Conservation (phyloP, 257 asterid genomes). For the Verbascum thapsus region DNA sequence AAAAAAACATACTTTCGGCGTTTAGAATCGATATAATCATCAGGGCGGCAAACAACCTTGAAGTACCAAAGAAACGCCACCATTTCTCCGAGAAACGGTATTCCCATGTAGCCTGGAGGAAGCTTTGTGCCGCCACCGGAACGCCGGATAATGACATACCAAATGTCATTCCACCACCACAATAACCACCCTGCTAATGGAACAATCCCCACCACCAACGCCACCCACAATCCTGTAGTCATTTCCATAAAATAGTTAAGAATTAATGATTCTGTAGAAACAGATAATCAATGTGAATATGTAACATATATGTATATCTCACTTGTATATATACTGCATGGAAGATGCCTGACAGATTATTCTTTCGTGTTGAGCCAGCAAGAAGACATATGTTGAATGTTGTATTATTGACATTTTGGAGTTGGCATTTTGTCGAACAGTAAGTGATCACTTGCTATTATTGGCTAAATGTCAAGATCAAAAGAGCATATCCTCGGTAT, state of each 20-base stretch:
- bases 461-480: too few relatives aligned
- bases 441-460: too few relatives aligned
- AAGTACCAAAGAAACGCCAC: conserved; percentile 53
- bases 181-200: conserved; percentile 32
- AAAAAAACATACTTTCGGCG: conserved; percentile 38
- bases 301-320: background rate
- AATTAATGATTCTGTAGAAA: too few relatives aligned
- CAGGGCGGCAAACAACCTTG: conserved; percentile 49
- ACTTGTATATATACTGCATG: too few relatives aligned
- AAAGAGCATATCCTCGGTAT: too few relatives aligned
- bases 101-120: conserved; percentile 64
- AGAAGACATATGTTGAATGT: too few relatives aligned
- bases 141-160: conserved; percentile 36
- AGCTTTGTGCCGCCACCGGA: conserved; percentile 33
- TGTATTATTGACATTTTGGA: too few relatives aligned
- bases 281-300: too few relatives aligned
- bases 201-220: conserved; percentile 25
- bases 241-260: conserved; percentile 21
- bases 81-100: conserved; percentile 62
- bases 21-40: conserved; percentile 50
- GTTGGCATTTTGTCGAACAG: too few relatives aligned
- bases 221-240: conserved; percentile 34
- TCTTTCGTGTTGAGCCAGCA: too few relatives aligned
- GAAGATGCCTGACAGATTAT: too few relatives aligned
- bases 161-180: conserved; percentile 57